Percentiles rank a stretch among this genome's conserved stretches.
These are phyloP conservation scores for Chloranthus sessilifolius DNA, from an alignment of 164 flowering plant species.

Conservation along the genomic window DNA sequence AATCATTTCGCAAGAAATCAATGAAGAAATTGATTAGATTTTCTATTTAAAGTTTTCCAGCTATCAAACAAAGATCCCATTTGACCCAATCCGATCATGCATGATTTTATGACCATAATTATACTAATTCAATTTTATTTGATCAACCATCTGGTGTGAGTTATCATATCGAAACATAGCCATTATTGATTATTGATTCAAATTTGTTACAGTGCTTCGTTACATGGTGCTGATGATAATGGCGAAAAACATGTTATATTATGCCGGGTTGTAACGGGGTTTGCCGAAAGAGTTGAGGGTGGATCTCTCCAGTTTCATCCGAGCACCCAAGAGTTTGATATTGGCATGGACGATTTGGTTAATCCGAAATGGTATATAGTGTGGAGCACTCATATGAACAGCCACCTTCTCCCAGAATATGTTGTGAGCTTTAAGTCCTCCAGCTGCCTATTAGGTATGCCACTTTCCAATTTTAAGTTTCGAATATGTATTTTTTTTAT, in stretches of 20 bases:
- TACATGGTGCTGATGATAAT: conserved; percentile 30
- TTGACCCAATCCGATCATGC: no score
- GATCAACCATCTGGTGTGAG: no score
- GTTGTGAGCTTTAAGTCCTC: conserved; percentile 46
- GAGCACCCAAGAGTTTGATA: conserved; percentile 34
- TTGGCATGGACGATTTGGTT: conserved; percentile 46
- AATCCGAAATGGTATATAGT: conserved; percentile 47
- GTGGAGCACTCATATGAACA: conserved; percentile 50
- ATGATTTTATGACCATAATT: no score
- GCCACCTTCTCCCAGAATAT: conserved; percentile 49
- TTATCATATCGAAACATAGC: no score
- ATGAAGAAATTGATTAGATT: no score
- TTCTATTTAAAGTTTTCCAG: no score
- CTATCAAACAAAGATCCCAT: no score
- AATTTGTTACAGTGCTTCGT: conserved; percentile 31
- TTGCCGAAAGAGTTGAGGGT: conserved; percentile 35
- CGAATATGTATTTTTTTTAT: neutral
- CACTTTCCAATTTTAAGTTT: neutral
- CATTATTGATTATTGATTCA: no score
- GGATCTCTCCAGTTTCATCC: conserved; percentile 47
- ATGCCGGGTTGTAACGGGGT: conserved; percentile 58
- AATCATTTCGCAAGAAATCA: no score
- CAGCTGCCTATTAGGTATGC: conserved; percentile 22
- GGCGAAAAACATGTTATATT: conserved; percentile 44
- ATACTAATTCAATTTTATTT: no score